These are phyloP conservation scores for Buddleja alternifolia DNA, from an alignment of 257 asterid species.

Conservation along the genomic window DNA sequence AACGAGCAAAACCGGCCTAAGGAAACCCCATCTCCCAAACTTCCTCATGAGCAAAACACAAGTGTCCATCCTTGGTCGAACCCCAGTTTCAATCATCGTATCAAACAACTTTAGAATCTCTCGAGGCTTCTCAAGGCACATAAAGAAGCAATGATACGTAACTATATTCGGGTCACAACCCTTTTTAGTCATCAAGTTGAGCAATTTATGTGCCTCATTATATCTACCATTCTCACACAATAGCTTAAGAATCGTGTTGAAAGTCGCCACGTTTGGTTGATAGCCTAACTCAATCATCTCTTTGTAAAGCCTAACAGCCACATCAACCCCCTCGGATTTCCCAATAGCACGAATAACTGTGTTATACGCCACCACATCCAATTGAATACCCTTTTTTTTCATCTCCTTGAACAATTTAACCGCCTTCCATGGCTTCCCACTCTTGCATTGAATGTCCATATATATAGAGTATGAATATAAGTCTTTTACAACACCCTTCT, in stretches of 20 bases:
- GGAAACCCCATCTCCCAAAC: constrained; percentile 97
- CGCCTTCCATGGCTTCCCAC: constrained; percentile 89
- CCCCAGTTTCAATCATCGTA: constrained; percentile 74
- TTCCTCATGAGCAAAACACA: constrained; percentile 92
- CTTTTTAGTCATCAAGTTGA: constrained; percentile 61
- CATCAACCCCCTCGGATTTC: constrained; percentile 76
- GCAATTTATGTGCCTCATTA: constrained; percentile 61
- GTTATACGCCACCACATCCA: constrained; percentile 82
- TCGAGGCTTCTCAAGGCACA: constrained; percentile 72
- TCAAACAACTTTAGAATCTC: constrained; percentile 75
- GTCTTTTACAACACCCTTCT: constrained; percentile 67
- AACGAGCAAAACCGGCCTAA: constrained; percentile 67
- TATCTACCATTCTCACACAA: constrained; percentile 84
- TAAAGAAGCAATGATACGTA: constrained; percentile 76
- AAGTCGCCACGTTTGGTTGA: constrained; percentile 69
- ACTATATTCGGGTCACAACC: constrained; percentile 68
- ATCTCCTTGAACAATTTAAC: constrained; percentile 82
- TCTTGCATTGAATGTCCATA: constrained; percentile 86
- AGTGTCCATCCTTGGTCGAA: constrained; percentile 79
- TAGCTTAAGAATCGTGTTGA: constrained; percentile 75
- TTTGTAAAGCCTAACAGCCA: constrained; percentile 62
- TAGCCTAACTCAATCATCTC: constrained; percentile 83
- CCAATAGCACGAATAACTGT: constrained; percentile 81
- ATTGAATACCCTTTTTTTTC: constrained; percentile 66
- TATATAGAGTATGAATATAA: constrained; percentile 78